phyloP scores from a whole-genome alignment of 1,284 basidiomycete genomes.

The Omphalotus olearius region DNA sequence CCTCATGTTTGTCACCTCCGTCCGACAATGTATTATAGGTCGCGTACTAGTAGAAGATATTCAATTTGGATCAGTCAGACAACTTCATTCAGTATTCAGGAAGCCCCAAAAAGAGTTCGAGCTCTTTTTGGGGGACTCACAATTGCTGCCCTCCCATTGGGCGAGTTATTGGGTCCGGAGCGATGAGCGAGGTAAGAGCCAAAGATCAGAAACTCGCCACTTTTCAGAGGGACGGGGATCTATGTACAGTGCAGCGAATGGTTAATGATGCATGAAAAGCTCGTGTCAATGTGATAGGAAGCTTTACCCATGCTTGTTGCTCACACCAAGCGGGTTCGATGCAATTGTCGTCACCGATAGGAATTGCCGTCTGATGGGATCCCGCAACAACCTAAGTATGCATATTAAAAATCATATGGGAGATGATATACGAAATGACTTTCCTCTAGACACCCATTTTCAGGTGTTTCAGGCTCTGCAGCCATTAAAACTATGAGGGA shows the following conservation, averaged over 20 bases:
- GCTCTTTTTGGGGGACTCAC: conserved; percentile 4
- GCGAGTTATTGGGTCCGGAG: conserved; percentile 14
- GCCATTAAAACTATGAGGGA: conserved; percentile 13
- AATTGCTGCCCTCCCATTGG: conserved; percentile 17
- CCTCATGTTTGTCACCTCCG: conserved; percentile 15
- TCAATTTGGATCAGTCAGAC: background rate
- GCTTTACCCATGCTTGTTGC: conserved; percentile 15
- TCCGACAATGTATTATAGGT: conserved; percentile 16
- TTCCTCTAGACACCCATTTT: conserved; percentile 18
- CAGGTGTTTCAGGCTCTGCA: conserved; percentile 14
- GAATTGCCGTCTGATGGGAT: conserved; percentile 15
- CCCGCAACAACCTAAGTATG: conserved; percentile 13
- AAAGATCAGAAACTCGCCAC: conserved; percentile 17
- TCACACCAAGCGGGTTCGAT: conserved; percentile 13
- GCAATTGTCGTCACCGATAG: conserved; percentile 14
- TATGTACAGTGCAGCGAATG: background rate
- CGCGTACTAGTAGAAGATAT: conserved; percentile 15
- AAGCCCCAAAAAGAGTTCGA: no score
- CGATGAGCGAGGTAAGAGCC: conserved; percentile 18
- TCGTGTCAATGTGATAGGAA: background rate
- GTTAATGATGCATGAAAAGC: no score
- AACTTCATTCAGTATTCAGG: background rate
- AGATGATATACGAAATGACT: background rate
- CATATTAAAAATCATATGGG: background rate
- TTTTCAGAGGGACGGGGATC: conserved; percentile 15